These are phyloP conservation scores for Fallopia convolvulus DNA, from an alignment of 148 eudicot genomes.

Conservation along the genomic window DNA sequence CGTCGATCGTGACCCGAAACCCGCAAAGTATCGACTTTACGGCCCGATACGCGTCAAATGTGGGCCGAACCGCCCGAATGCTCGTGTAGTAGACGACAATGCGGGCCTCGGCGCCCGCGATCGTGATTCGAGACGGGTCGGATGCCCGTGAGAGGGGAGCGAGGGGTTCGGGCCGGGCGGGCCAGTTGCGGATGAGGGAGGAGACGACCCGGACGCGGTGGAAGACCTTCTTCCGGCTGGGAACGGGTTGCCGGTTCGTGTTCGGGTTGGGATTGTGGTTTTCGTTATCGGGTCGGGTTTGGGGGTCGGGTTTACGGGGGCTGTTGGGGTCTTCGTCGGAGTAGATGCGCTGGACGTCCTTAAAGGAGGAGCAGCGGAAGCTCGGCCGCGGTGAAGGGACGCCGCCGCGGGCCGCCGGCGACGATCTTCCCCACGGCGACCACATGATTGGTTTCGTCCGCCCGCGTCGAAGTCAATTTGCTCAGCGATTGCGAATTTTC, in stretches of 20 bases:
- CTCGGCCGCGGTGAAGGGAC: not conserved
- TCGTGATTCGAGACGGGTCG: conserved; percentile 10
- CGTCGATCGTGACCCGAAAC: conserved; percentile 52
- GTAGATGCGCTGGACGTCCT: conserved; percentile 53
- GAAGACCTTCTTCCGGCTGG: conserved; percentile 24
- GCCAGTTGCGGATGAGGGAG: conserved; percentile 34
- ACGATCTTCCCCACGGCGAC: conserved; percentile 38
- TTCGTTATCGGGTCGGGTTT: conserved; percentile 7
- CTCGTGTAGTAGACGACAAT: conserved; percentile 65
- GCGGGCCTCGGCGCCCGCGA: conserved; percentile 26
- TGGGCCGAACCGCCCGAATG: conserved; percentile 55
- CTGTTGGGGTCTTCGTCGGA: conserved; percentile 10
- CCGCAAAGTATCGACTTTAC: conserved; percentile 48
- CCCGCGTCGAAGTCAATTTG: not conserved
- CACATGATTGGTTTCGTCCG: conserved; percentile 25
- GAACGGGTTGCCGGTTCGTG: conserved; percentile 8
- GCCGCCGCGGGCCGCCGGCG: conserved; percentile 12
- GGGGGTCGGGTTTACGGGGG: not conserved
- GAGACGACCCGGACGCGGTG: conserved; percentile 52
- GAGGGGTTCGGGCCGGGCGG: conserved; percentile 12
- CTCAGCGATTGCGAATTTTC: not conserved
- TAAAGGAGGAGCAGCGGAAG: conserved; percentile 53
- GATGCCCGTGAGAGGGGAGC: conserved; percentile 6
- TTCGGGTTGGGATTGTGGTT: conserved; percentile 5
- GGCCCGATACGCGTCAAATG: conserved; percentile 60